Percentiles rank a stretch among this genome's conserved stretches.
These are phyloP conservation scores for Chalciporus chontae DNA, from an alignment of 768 basidiomycete genomes.

Conservation along the genomic window DNA sequence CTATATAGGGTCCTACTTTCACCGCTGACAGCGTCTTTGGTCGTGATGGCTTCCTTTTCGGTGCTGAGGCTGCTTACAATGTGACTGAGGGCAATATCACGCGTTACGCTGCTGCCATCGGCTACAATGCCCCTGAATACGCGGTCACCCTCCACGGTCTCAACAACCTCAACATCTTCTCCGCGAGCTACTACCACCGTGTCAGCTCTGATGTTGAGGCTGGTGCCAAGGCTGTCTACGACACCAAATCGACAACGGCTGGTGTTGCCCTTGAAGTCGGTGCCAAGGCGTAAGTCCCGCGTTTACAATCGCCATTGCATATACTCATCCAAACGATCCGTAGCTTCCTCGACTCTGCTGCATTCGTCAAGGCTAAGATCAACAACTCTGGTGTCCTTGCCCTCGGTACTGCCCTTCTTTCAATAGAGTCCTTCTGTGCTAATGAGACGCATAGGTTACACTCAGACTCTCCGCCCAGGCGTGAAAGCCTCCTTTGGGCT, in stretches of 20 bases:
- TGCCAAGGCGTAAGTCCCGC: conserved; percentile 75
- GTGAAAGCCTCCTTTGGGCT: conserved; percentile 93
- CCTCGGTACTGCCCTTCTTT: conserved; percentile 50
- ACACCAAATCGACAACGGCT: conserved; percentile 83
- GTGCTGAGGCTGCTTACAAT: conserved; percentile 96
- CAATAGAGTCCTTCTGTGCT: conserved; percentile 2
- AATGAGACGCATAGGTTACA: conserved; percentile 57
- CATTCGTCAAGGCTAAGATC: conserved; percentile 98
- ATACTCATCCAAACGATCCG: neutral
- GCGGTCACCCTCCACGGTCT: conserved; percentile 92
- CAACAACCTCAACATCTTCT: conserved; percentile 90
- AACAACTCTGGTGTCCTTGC: conserved; percentile 92
- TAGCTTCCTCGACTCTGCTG: conserved; percentile 80
- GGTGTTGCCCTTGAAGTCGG: conserved; percentile 93
- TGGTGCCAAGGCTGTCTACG: conserved; percentile 95
- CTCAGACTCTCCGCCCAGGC: conserved; percentile 90
- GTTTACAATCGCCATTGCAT: neutral
- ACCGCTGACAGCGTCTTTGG: conserved; percentile 94
- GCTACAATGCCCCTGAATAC: conserved; percentile 96
- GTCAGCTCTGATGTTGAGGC: conserved; percentile 90
- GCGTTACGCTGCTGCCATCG: conserved; percentile 87
- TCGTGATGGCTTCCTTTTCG: conserved; percentile 95
- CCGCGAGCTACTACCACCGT: conserved; percentile 97
- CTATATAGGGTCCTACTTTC: conserved; percentile 87
- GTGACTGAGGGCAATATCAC: conserved; percentile 90